Evolutionary conservation across 116 monocot genomes (phyloP), one percentile per base, ranked within the genome.

Genomic region (Thalassia testudinum): DNA sequence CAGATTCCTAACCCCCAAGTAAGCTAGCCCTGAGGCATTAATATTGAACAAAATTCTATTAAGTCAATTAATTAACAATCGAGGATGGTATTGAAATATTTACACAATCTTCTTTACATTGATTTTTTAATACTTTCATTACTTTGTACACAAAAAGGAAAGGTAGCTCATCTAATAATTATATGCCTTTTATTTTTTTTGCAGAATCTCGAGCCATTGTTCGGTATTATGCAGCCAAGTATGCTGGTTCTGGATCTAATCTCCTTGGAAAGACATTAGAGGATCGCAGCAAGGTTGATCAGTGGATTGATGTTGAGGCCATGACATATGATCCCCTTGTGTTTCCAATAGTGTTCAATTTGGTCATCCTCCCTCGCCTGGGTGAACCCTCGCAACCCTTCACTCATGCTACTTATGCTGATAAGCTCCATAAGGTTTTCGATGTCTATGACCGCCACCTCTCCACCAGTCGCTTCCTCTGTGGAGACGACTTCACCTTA

Each of bases 231-330:
- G 67, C 67, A 11, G 49, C 26, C 10, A 69, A 69, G 69, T 56
- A 69, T 47, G 53, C 54, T 3, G 21, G 24, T 26, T 42, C 25
- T 0, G 65, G 69, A 24, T 23, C 69, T 23, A 43, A 43, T 43
- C 69, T 75, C 2, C 50, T 69, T 13, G 75, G 69, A 0, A 29
- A 24, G 44, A 57, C 69, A 20, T 56, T 34, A 23, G 69, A 72
- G 52, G 72, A 72, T 53, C 22, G 53, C 6, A 65, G 72, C 0
- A 7, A 30, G 24, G 58, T 72, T 5, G 69, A 78, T 12, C 72
- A 72, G 40, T 78, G 78, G 69, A 24, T 68, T 1, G 65, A 70
- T 27, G 59, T 66, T 19, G 78, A 78, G 66, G 72, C 78, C n/a
- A 59, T 61, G 43, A 78, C 21, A 61, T 72, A 53, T 57, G 57